A percentile compares a stretch with the other conserved stretches of the same genome.
Conservation (phyloP, 2,329 filamentous ascomycete genomes). For the Paecilomyces dactylethromorphus region DNA sequence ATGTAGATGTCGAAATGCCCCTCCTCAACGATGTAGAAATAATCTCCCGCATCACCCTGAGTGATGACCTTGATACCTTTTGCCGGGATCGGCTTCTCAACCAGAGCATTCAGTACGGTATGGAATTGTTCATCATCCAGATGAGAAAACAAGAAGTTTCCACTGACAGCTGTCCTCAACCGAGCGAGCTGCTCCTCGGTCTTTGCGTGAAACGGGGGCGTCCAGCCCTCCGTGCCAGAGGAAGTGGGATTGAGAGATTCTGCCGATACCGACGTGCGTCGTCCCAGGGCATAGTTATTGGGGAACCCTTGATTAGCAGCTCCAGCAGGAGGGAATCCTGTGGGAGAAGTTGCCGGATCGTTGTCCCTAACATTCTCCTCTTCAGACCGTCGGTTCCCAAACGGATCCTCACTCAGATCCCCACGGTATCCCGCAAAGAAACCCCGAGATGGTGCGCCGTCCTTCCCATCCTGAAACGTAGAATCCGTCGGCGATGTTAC, state of each 20-base stretch:
- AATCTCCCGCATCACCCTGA: conserved; percentile 93
- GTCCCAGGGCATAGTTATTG: conserved; percentile 85
- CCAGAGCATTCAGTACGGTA: conserved; percentile 81
- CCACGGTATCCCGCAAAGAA: conserved; percentile 36
- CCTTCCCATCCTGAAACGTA: conserved; percentile 44
- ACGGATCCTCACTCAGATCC: conserved; percentile 17
- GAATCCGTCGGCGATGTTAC: conserved; percentile 68
- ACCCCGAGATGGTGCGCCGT: conserved; percentile 22
- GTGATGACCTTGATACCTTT: conserved; percentile 88
- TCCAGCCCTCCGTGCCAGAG: conserved; percentile 81
- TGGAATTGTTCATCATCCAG: conserved; percentile 87
- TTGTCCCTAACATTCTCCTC: conserved; percentile 13
- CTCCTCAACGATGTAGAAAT: conserved; percentile 94
- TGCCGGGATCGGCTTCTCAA: conserved; percentile 91
- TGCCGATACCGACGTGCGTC: conserved; percentile 91
- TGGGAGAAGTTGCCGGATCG: conserved; percentile 13
- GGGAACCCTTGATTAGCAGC: conserved; percentile 49
- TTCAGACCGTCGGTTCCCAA: conserved; percentile 28
- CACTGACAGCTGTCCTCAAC: conserved; percentile 71
- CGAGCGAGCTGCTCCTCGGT: conserved; percentile 71
- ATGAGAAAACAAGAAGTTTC: conserved; percentile 91
- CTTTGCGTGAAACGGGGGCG: conserved; percentile 79
- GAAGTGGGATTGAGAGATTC: conserved; percentile 89
- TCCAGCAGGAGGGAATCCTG: conserved; percentile 17
- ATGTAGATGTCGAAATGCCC: conserved; percentile 89